phyloP scores from a whole-genome alignment of 2,329 filamentous ascomycete species.

The Myotisia sp. region DNA sequence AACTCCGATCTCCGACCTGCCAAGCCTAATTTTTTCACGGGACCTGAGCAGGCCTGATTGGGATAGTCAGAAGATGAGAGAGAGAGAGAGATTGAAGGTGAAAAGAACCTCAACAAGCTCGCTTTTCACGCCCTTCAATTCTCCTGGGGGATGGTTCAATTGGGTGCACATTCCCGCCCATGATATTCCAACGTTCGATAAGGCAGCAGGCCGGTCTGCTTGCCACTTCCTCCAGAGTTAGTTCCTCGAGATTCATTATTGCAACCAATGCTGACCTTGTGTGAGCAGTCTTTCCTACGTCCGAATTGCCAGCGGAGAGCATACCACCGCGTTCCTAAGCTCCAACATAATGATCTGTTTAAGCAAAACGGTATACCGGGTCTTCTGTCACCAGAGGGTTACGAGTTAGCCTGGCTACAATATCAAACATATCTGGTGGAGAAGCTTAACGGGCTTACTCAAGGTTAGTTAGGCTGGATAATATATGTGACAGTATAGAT shows the following conservation, averaged over 20 bases:
- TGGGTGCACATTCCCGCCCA: constrained; percentile 14
- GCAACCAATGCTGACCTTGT: constrained; percentile 5
- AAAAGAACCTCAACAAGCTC: too few relatives aligned
- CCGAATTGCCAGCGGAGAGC: constrained; percentile 24
- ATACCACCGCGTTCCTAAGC: constrained; percentile 35
- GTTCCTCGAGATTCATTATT: constrained; percentile 9
- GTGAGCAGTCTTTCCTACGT: constrained; percentile 20
- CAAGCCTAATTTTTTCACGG: neutral
- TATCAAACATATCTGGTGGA: constrained; percentile 64
- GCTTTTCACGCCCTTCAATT: constrained; percentile 1
- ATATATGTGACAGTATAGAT: constrained; percentile 4
- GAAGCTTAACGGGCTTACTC: constrained; percentile 59
- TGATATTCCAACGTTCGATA: constrained; percentile 30
- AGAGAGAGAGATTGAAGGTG: neutral
- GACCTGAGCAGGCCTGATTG: neutral
- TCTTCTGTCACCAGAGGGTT: constrained; percentile 55
- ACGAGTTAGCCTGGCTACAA: constrained; percentile 63
- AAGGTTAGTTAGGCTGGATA: constrained; percentile 43
- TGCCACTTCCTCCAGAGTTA: constrained; percentile 26
- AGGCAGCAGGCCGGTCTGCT: constrained; percentile 33
- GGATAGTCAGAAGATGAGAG: neutral
- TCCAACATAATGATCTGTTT: constrained; percentile 35
- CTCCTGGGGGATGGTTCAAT: constrained; percentile 11
- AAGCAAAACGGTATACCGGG: constrained; percentile 47
- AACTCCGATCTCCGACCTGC: too few relatives aligned